Base-by-base conservation (phyloP, 2,329 filamentous ascomycete species). In the Blastomyces gilchristii region DNA sequence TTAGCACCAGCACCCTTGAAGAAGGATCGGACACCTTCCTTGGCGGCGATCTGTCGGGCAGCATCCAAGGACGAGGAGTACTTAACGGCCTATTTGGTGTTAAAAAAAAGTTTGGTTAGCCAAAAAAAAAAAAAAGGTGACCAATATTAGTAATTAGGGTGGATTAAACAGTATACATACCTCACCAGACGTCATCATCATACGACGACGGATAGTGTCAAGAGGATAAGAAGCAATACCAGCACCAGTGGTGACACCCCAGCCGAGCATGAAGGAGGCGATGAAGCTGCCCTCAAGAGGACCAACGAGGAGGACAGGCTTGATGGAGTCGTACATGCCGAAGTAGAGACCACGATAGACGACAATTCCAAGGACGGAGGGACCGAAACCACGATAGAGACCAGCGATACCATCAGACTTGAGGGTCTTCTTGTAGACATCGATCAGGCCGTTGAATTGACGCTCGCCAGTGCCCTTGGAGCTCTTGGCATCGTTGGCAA, bases 331-430 rank as follows among this genome's bases (percentile, higher is more conserved):
- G 91, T 99, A 99, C 89, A 99, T 89, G 80, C 94, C 94, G 89
- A 99, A 99, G 92, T 99, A 99, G 76, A 99, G 91, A 97, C 94
- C 94, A 91, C 94, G 94, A 91, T 99, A 99, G 84, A 99, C 94
- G 76, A 99, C 82, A 82, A 99, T 99, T 89, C 94, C 94, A 81
- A 89, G 86, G 77, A 99, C 94, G 77, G 94, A 99, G 80, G 95
- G 94, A 86, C 92, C 91, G 90, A 99, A 99, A 86, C 94, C 94
- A 96, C 94, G 94, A 91, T 99, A 99, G 78, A 99, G 92, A 95
- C 94, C 94, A 78, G 88, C 89, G 83, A 99, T 85, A 95, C 94
- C 94, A 81, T 99, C 94, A 76, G 91, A 90, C 74, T 94, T 93
- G 76, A 99, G 87, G 76, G 94, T 99, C 94, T 99, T 99, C 86